Evolutionary conservation across 2,329 filamentous ascomycete species (phyloP).

Genomic region (Phialophora macrospora): DNA sequence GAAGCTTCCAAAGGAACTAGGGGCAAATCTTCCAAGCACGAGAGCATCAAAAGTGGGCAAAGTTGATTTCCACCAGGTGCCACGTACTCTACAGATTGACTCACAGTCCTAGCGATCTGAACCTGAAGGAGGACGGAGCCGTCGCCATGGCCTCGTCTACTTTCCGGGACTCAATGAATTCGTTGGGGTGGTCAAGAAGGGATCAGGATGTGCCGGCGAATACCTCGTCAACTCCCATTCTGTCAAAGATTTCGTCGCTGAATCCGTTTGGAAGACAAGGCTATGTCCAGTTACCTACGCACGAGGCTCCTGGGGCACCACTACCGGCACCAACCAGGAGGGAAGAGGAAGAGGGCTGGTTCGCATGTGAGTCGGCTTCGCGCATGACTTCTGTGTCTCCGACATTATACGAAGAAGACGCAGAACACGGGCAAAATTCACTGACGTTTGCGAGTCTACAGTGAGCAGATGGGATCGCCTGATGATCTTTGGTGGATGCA

Average conservation of each 20-base stretch:
- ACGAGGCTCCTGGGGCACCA: constrained; percentile 80
- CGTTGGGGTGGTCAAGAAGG: constrained; percentile 89
- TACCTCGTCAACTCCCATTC: constrained; percentile 70
- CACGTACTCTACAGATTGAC: constrained; percentile 9
- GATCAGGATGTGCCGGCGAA: constrained; percentile 76
- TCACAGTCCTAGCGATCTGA: constrained; percentile 10
- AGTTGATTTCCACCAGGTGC: constrained; percentile 2
- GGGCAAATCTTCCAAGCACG: constrained; percentile 3
- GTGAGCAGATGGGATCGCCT: constrained; percentile 97
- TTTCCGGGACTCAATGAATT: constrained; percentile 94
- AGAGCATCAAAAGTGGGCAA: constrained; percentile 18
- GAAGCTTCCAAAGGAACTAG: constrained; percentile 16
- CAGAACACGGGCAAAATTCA: constrained; percentile 9
- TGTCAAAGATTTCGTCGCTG: constrained; percentile 79
- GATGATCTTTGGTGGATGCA: constrained; percentile 88
- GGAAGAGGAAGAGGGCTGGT: constrained; percentile 95
- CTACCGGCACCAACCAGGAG: constrained; percentile 81
- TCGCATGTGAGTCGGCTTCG: constrained; percentile 76
- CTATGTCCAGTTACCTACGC: constrained; percentile 88
- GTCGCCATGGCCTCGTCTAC: constrained; percentile 77
- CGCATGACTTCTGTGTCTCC: constrained; percentile 15
- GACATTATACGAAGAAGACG: constrained; percentile 5
- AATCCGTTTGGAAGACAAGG: constrained; percentile 84
- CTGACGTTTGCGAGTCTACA: constrained; percentile 48
- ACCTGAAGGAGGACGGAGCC: constrained; percentile 25